Evolutionary conservation across 2,329 filamentous ascomycete genomes (phyloP), one percentile per base, ranked within the genome.

Genomic region (Alternaria sp.): DNA sequence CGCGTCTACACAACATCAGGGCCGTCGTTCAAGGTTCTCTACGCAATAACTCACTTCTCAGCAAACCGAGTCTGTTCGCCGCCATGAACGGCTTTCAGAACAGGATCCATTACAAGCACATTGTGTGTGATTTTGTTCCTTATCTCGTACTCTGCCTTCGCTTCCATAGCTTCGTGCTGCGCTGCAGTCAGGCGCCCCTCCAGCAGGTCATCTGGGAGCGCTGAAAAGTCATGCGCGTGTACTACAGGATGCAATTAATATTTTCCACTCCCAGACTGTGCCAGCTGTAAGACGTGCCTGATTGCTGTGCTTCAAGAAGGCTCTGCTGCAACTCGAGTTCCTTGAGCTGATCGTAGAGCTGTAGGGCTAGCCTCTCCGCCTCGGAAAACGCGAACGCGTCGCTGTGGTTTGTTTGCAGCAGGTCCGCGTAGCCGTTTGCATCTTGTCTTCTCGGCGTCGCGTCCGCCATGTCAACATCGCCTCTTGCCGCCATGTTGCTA

Each of bases 71-170:
- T 84, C 59, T 86, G 83, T 11, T 84, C 85, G 41, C 87, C 87
- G 59, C 85, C 81, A 74, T 96, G 91, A 37, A 94, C 87, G 6
- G 92, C 89, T 70, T 90, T 91, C 56, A 96, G 80, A 39, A 91
- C 87, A 7, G 92, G 91, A 68, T 92, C 89, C 56, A 88, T 88
- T 66, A 87, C 86, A 65, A 95, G 78, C 52, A 91, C 86, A 45
- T 84, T 87, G 61, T 90, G 86, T 23, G 88, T 82, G 23, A 91
- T 87, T 60, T 87, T 87, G 73, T 89, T 89, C 62, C 87, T 87
- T 55, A 94, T 81, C 39, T 86, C 83, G 76, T 91, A 91, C 57
- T 83, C 83, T 54, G 90, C 88, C 71, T 88, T 87, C 26, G 90
- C 86, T 66, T 92, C 85, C 29, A 94, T 81, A 23, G 91, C 84